Evolutionary conservation across 257 asterid genomes (phyloP).

Genomic region (Solanum sejunctum): DNA sequence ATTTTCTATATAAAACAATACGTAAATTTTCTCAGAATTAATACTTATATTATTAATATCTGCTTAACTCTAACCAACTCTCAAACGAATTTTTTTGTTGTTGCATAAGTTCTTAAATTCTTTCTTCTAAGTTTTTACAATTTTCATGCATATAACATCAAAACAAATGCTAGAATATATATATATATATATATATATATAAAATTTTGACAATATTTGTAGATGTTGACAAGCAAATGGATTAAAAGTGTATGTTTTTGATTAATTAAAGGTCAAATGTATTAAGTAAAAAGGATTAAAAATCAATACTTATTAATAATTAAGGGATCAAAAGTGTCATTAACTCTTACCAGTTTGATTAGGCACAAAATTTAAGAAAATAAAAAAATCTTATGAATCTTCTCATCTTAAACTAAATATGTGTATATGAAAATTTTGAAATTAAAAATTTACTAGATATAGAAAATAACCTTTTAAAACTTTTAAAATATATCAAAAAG

Average conservation of each 20-base stretch:
- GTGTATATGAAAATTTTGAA: background rate
- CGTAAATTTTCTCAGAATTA: no score
- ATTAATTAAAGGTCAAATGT: background rate
- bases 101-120: no score
- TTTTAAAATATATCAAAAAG: background rate
- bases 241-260: background rate
- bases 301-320: background rate
- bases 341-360: background rate
- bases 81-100: no score
- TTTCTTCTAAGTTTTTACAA: no score
- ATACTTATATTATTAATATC: no score
- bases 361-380: background rate
- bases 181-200: no score
- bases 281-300: background rate
- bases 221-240: background rate
- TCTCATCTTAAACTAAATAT: background rate
- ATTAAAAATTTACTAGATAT: background rate
- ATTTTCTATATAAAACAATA: no score
- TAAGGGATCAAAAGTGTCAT: background rate
- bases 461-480: background rate
- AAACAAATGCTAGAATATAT: no score
- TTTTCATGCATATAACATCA: no score
- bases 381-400: no score
- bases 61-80: no score
- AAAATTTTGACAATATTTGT: background rate